phyloP scores from a whole-genome alignment of 1,284 basidiomycete species.

The Irpex sp. region DNA sequence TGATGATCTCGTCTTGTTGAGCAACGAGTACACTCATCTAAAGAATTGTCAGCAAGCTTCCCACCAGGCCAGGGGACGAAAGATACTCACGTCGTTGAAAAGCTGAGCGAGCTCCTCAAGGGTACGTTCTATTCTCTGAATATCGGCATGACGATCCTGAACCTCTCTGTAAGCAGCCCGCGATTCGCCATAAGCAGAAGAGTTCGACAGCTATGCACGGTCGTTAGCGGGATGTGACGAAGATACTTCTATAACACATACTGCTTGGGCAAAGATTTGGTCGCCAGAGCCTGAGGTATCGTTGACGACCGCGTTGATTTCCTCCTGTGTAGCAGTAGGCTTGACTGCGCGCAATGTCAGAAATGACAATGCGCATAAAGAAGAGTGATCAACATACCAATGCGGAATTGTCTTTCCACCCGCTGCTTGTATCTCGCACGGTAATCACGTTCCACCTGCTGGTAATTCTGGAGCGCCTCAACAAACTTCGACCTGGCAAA shows the following conservation, averaged over 20 bases:
- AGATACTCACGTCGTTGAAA: slow-evolving; percentile 66
- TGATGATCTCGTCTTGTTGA: slow-evolving; percentile 77
- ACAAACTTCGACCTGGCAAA: slow-evolving; percentile 61
- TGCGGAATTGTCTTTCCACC: slow-evolving; percentile 87
- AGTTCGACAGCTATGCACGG: slow-evolving; percentile 50
- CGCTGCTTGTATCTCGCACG: slow-evolving; percentile 79
- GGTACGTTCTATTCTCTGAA: slow-evolving; percentile 85
- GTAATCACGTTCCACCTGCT: slow-evolving; percentile 85
- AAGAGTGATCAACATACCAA: slow-evolving; percentile 45
- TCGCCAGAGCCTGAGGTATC: slow-evolving; percentile 56
- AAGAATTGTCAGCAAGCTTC: slow-evolving; percentile 11
- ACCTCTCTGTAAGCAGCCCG: slow-evolving; percentile 86
- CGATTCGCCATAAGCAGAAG: slow-evolving; percentile 83
- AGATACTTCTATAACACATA: slow-evolving; percentile 33
- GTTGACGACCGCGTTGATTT: slow-evolving; percentile 75
- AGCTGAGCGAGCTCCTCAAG: slow-evolving; percentile 86
- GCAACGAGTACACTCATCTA: slow-evolving; percentile 78
- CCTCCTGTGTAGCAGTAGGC: slow-evolving; percentile 84
- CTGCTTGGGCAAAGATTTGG: slow-evolving; percentile 87
- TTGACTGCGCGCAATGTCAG: slow-evolving; percentile 53
- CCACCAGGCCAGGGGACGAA: background rate
- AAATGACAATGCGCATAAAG: background rate
- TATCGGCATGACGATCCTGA: slow-evolving; percentile 87
- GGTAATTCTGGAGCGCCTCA: slow-evolving; percentile 70
- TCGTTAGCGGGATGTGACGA: background rate